Conservation (phyloP, 164 flowering plant species). For the Vitis rotundifolia region DNA sequence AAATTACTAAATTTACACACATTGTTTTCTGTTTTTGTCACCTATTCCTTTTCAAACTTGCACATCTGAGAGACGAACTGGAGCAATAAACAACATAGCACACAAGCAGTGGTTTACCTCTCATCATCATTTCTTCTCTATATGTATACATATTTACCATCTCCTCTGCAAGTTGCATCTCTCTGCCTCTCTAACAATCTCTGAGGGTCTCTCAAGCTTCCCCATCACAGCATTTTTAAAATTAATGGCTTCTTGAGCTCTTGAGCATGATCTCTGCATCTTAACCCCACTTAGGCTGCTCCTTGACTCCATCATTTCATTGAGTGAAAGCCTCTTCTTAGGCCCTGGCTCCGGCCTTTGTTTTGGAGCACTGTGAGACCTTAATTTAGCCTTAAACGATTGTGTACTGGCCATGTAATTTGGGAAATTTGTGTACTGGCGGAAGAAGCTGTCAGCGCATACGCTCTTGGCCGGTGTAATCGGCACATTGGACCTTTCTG, state of each 20-base stretch:
- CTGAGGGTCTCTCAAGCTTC: slow-evolving; percentile 39
- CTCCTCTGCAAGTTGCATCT: slow-evolving; percentile 10
- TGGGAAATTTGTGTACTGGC: slow-evolving; percentile 27
- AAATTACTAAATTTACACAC: too few relatives aligned
- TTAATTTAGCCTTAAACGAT: slow-evolving; percentile 54
- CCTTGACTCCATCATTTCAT: slow-evolving; percentile 57
- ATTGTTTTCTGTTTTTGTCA: too few relatives aligned
- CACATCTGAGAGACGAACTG: too few relatives aligned
- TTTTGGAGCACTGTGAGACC: slow-evolving; percentile 64
- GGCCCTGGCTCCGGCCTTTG: slow-evolving; percentile 48
- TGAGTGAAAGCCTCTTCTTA: slow-evolving; percentile 40
- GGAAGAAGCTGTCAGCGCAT: slow-evolving; percentile 31
- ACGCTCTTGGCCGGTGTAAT: slow-evolving; percentile 42
- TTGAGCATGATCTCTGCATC: slow-evolving; percentile 54
- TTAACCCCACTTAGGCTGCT: slow-evolving; percentile 46
- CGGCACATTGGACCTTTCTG: slow-evolving; percentile 23
- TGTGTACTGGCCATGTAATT: slow-evolving; percentile 58
- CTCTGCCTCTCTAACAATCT: slow-evolving; percentile 22
- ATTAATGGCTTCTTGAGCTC: slow-evolving; percentile 39
- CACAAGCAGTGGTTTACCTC: too few relatives aligned
- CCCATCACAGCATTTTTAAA: slow-evolving; percentile 63
- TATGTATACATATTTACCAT: slow-evolving; percentile 9
- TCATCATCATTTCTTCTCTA: too few relatives aligned
- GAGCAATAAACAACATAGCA: too few relatives aligned
- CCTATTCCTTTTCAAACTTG: too few relatives aligned